Evolutionary conservation across 2,329 filamentous ascomycete species (phyloP).

Genomic region (Ophiostoma tasmaniense): DNA sequence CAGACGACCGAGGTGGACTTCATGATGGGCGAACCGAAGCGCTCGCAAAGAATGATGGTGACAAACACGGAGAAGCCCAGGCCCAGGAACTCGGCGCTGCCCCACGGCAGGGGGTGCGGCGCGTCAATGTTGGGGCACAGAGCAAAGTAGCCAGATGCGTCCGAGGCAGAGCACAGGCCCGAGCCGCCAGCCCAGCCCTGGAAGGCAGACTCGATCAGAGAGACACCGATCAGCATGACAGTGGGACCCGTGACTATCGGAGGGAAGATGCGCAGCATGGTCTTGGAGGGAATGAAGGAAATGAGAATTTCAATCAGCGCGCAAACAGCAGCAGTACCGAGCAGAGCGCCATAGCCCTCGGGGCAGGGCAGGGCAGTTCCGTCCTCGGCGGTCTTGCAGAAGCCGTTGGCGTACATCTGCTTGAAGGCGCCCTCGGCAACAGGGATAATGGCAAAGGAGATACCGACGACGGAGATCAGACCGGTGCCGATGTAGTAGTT

Average conservation of each 20-base stretch:
- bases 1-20: slow-evolving; percentile 70
- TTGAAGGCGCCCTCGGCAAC: slow-evolving; percentile 62
- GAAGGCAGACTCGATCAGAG: slow-evolving; percentile 63
- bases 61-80: slow-evolving; percentile 73
- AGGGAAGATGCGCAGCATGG: slow-evolving; percentile 66
- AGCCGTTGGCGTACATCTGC: slow-evolving; percentile 72
- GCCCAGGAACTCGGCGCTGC: slow-evolving; percentile 67
- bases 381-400: slow-evolving; percentile 49
- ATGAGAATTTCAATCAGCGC: slow-evolving; percentile 63
- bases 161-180: slow-evolving; percentile 47
- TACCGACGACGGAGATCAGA: slow-evolving; percentile 64
- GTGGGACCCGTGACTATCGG: slow-evolving; percentile 47
- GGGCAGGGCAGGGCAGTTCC: slow-evolving; percentile 66
- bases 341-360: slow-evolving; percentile 64
- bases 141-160: slow-evolving; percentile 46
- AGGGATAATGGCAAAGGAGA: slow-evolving; percentile 69
- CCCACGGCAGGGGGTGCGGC: slow-evolving; percentile 68
- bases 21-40: slow-evolving; percentile 77
- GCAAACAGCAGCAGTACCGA: slow-evolving; percentile 60
- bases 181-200: slow-evolving; percentile 70
- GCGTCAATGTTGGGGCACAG: slow-evolving; percentile 60
- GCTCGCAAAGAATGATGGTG: slow-evolving; percentile 71
- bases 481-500: slow-evolving; percentile 70
- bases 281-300: slow-evolving; percentile 62
- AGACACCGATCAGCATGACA: slow-evolving; percentile 62